phyloP scores from a whole-genome alignment of 495 filamentous ascomycete genomes.

The Lasiosphaeris hirsuta region DNA sequence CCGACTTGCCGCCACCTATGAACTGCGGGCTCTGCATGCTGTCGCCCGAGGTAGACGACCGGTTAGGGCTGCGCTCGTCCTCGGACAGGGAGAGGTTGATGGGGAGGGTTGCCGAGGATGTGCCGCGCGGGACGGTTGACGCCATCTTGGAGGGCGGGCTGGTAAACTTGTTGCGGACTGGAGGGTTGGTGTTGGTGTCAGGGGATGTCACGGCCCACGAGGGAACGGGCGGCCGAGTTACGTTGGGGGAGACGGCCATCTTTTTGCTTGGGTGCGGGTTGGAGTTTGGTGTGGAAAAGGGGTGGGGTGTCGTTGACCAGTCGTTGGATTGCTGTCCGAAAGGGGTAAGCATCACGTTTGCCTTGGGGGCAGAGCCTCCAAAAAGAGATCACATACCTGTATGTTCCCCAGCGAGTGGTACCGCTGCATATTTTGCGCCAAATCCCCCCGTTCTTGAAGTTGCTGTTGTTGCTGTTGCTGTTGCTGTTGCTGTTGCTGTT shows the following conservation, averaged over 20 bases:
- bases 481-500: slow-evolving; percentile 4
- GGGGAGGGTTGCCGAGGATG: slow-evolving; percentile 40
- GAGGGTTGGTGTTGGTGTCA: slow-evolving; percentile 11
- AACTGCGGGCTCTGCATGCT: slow-evolving; percentile 33
- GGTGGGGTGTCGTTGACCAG: slow-evolving; percentile 25
- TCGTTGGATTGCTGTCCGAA: slow-evolving; percentile 14
- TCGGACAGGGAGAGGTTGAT: slow-evolving; percentile 75
- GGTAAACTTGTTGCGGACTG: slow-evolving; percentile 16
- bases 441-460: slow-evolving; percentile 18
- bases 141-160: slow-evolving; percentile 9
- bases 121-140: slow-evolving; percentile 21
- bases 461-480: neutral
- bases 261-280: slow-evolving; percentile 26
- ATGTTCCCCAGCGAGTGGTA: slow-evolving; percentile 33
- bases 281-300: slow-evolving; percentile 13
- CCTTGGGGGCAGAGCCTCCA: neutral
- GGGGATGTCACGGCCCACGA: slow-evolving; percentile 26
- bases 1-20: slow-evolving; percentile 29
- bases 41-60: slow-evolving; percentile 35
- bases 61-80: slow-evolving; percentile 59
- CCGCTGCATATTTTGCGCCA: slow-evolving; percentile 32
- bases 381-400: slow-evolving; percentile 20
- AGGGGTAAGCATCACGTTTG: neutral
- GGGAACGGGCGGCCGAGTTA: slow-evolving; percentile 25
- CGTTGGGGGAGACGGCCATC: slow-evolving; percentile 22